Conservation (phyloP, 352 stramenopile genomes). For the Phytophthora pistaciae region DNA sequence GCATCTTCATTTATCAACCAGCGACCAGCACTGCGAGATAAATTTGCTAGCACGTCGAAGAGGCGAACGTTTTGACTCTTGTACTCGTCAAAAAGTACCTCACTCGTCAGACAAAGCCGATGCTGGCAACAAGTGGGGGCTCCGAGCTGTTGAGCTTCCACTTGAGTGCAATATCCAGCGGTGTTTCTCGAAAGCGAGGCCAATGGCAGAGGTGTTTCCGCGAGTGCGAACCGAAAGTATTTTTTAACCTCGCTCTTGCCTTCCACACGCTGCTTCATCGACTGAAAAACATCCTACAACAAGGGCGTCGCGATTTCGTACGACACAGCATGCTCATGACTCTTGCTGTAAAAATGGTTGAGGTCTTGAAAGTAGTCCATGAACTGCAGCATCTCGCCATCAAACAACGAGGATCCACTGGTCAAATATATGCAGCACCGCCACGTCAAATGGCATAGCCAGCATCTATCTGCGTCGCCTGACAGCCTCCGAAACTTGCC, state of each 20-base stretch:
- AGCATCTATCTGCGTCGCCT: constrained; percentile 37
- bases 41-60: too few species aligned
- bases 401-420: constrained; percentile 79
- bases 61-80: too few species aligned
- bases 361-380: constrained; percentile 90
- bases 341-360: constrained; percentile 88
- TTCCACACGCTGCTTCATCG: constrained; percentile 56
- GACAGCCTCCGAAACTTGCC: too few species aligned
- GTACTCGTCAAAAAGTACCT: too few species aligned
- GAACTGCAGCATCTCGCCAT: constrained; percentile 65
- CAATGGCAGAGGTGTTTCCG: constrained; percentile 82
- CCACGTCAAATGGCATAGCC: constrained; percentile 84
- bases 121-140: too few species aligned
- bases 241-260: constrained; percentile 50
- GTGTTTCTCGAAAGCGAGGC: constrained; percentile 73
- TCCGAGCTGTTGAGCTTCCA: too few species aligned
- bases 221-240: constrained; percentile 85
- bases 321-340: constrained; percentile 55
- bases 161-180: too few species aligned
- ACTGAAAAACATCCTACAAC: constrained; percentile 66
- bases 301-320: constrained; percentile 81
- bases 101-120: too few species aligned
- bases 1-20: too few species aligned
- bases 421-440: constrained; percentile 47
- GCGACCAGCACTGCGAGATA: too few species aligned